phyloP scores from a whole-genome alignment of 1,139 yeast species.

The Debaryomycetaceae sp. region DNA sequence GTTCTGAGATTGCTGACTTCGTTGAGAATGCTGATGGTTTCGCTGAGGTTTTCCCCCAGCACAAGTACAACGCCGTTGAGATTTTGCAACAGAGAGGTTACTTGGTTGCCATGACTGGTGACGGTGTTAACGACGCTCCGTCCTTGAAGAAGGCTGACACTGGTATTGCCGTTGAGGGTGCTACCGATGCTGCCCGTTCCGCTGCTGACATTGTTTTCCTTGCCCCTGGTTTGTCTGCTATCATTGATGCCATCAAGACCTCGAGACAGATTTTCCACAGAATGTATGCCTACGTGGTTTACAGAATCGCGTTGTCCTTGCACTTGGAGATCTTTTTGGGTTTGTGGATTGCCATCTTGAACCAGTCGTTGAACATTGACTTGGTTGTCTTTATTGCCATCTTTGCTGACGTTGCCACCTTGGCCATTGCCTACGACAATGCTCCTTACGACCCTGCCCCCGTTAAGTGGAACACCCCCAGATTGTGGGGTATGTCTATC shows the following conservation, averaged over 20 bases:
- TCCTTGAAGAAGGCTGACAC: constrained; percentile 95
- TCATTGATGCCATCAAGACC: constrained; percentile 89
- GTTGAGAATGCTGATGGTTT: constrained; percentile 97
- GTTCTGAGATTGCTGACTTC: constrained; percentile 92
- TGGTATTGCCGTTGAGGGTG: constrained; percentile 97
- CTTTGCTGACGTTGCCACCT: constrained; percentile 93
- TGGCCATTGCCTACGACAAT: constrained; percentile 93
- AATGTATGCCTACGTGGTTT: constrained; percentile 94
- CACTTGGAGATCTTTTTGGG: constrained; percentile 92
- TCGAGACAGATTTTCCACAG: constrained; percentile 98
- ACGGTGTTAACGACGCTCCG: constrained; percentile 97
- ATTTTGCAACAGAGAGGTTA: constrained; percentile 87
- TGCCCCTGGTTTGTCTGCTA: constrained; percentile 95
- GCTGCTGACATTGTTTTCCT: constrained; percentile 96
- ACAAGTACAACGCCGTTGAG: constrained; percentile 89
- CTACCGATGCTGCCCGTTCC: constrained; percentile 93
- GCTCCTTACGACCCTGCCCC: constrained; percentile 98
- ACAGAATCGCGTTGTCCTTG: constrained; percentile 91
- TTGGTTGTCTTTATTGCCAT: constrained; percentile 91
- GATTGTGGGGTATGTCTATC: constrained; percentile 95
- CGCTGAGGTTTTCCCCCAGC: constrained; percentile 97
- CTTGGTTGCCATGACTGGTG: constrained; percentile 98
- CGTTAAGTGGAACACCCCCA: constrained; percentile 97
- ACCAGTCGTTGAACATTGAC: constrained; percentile 77
- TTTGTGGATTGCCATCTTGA: constrained; percentile 90